Evolutionary conservation across 1,139 yeast genomes (phyloP).

Genomic region (Suhomyces panamericanus): DNA sequence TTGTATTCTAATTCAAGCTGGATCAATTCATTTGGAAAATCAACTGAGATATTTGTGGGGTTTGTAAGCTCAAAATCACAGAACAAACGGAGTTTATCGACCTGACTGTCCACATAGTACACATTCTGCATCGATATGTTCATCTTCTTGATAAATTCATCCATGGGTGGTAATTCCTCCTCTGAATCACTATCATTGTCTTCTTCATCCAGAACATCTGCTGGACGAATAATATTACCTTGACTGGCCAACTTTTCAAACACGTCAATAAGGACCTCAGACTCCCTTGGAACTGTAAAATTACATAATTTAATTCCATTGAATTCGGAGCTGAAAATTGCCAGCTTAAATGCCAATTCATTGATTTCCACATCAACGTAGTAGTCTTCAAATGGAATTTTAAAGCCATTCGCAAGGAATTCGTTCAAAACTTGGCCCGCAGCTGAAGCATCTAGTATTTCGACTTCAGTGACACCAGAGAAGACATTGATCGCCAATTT

Average conservation of each 20-base stretch:
- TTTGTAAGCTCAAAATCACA: constrained; percentile 39
- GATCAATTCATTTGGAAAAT: constrained; percentile 22
- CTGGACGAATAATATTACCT: neutral
- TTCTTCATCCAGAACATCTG: neutral
- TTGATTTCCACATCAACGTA: constrained; percentile 18
- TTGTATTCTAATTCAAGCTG: constrained; percentile 20
- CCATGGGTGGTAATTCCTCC: constrained; percentile 2
- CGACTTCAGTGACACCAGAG: constrained; percentile 16
- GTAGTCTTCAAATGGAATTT: constrained; percentile 9
- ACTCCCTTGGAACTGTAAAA: constrained; percentile 3
- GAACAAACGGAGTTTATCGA: constrained; percentile 20
- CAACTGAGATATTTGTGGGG: constrained; percentile 32
- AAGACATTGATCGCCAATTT: constrained; percentile 13
- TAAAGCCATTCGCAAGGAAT: constrained; percentile 12
- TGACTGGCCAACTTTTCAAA: neutral
- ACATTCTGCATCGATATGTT: constrained; percentile 27
- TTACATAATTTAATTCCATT: constrained; percentile 7
- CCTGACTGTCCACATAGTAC: constrained; percentile 25
- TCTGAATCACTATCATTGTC: neutral
- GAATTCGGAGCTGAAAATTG: constrained; percentile 11
- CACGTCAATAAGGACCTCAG: neutral
- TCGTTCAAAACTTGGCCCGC: constrained; percentile 19
- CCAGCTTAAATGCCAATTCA: constrained; percentile 18
- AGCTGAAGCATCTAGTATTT: constrained; percentile 15
- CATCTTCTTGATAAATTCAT: constrained; percentile 11